Conservation (phyloP, 1,284 basidiomycete species). For the Fomitopsis betulina region DNA sequence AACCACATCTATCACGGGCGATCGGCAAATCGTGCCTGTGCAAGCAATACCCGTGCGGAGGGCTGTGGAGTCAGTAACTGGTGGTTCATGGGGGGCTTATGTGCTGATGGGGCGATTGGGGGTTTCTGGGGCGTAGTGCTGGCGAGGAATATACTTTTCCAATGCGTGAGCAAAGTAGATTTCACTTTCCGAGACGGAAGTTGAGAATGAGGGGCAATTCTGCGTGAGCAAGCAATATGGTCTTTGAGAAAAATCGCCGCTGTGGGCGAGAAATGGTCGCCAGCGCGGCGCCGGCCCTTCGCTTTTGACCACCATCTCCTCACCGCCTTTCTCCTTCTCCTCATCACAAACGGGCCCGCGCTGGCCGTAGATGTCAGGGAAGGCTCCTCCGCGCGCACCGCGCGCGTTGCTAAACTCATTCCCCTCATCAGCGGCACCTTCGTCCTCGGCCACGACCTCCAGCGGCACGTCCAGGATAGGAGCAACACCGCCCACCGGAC, state of each 20-base stretch:
- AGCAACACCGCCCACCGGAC: conserved; percentile 52
- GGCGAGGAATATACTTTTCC: not conserved
- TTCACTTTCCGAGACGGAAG: not conserved
- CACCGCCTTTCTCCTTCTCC: not conserved
- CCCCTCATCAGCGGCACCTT: conserved; percentile 23
- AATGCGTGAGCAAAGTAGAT: not conserved
- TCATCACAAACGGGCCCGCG: not conserved
- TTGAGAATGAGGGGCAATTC: not conserved
- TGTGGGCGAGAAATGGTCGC: not conserved
- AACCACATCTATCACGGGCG: not conserved
- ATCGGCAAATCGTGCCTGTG: not conserved
- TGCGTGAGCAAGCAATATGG: not conserved
- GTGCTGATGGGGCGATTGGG: conserved; percentile 1
- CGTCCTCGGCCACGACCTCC: conserved; percentile 21
- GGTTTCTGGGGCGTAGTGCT: not conserved
- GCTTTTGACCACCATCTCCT: conserved; percentile 5
- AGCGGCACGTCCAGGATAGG: conserved; percentile 36
- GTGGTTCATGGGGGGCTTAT: not conserved
- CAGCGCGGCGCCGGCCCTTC: conserved; percentile 1
- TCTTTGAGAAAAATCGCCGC: conserved; percentile 2
- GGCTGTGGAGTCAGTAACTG: not conserved
- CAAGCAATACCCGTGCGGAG: not conserved
- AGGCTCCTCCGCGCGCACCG: conserved; percentile 68
- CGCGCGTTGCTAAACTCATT: conserved; percentile 54
- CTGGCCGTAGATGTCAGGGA: conserved; percentile 54